These are phyloP conservation scores for Diaporthe nobilis DNA, from an alignment of 2,329 filamentous ascomycete species.

Conservation along the genomic window DNA sequence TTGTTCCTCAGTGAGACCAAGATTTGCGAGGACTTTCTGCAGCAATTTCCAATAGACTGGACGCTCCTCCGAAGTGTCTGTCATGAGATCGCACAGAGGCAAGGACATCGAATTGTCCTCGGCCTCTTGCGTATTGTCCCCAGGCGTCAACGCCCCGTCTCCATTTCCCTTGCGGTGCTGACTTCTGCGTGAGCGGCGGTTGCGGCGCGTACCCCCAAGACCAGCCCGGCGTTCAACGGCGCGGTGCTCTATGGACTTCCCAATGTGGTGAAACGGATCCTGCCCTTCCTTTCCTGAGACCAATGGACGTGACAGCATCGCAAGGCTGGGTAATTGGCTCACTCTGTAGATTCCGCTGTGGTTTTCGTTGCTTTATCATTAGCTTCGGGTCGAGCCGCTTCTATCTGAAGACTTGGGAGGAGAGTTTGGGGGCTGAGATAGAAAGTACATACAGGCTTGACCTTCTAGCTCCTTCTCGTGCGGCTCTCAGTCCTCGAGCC, in stretches of 20 bases:
- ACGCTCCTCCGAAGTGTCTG: not conserved
- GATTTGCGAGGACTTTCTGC: not conserved
- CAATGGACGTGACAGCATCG: too few relatives aligned
- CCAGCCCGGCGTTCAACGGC: not conserved
- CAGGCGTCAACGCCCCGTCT: rapidly evolving
- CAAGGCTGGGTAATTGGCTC: not conserved
- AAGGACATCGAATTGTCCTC: not conserved
- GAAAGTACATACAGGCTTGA: not conserved
- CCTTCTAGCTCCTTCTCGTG: not conserved
- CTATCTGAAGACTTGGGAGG: not conserved
- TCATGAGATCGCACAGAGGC: too few relatives aligned
- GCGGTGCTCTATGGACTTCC: not conserved
- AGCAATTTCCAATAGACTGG: not conserved
- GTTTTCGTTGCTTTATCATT: not conserved
- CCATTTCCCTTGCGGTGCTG: too few relatives aligned
- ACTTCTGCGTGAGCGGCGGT: not conserved
- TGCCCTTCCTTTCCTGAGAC: not conserved
- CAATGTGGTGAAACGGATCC: not conserved
- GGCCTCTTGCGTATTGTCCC: not conserved
- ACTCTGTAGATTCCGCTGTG: not conserved
- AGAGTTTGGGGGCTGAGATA: not conserved
- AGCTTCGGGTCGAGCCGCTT: not conserved
- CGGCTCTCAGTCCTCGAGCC: not conserved
- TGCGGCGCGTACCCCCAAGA: not conserved
- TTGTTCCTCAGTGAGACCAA: not conserved